A percentile compares a stretch with the other conserved stretches of the same genome.
phyloP scores from a whole-genome alignment of 106 monocot genomes.

The Allium cepa region DNA sequence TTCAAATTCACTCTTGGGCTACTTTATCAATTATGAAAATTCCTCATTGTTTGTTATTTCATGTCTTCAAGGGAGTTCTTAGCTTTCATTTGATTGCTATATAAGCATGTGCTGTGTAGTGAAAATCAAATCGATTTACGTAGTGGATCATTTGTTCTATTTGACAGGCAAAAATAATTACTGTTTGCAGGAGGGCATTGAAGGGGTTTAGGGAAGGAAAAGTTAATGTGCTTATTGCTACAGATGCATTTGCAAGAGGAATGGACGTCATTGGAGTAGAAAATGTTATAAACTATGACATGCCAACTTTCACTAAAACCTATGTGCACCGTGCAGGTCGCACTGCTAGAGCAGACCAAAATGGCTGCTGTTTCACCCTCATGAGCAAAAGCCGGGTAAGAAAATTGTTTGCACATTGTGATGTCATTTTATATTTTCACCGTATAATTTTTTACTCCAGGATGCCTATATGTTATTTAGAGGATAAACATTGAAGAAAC shows the following conservation, averaged over 20 bases:
- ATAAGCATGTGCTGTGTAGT: no score
- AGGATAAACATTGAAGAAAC: no score
- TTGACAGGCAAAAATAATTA: background rate
- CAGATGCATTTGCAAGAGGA: slow-evolving; percentile 91
- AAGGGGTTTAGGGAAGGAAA: slow-evolving; percentile 78
- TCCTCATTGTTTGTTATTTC: no score
- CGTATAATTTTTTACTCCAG: no score
- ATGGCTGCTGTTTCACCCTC: slow-evolving; percentile 84
- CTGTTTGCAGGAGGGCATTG: slow-evolving; percentile 53
- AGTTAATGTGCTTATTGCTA: slow-evolving; percentile 66
- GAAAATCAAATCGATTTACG: no score
- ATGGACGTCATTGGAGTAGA: slow-evolving; percentile 88
- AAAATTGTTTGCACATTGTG: background rate
- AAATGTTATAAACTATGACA: slow-evolving; percentile 92
- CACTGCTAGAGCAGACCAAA: slow-evolving; percentile 76
- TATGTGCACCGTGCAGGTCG: slow-evolving; percentile 92
- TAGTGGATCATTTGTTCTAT: no score
- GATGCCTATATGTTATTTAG: no score
- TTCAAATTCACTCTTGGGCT: no score
- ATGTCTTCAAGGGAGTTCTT: no score
- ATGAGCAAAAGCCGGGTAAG: slow-evolving; percentile 71
- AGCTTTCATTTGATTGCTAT: no score
- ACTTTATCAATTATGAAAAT: no score
- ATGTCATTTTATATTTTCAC: no score
- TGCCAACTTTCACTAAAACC: slow-evolving; percentile 75